phyloP scores from a whole-genome alignment of 2,329 filamentous ascomycete species.

The Fusarium papillatum region DNA sequence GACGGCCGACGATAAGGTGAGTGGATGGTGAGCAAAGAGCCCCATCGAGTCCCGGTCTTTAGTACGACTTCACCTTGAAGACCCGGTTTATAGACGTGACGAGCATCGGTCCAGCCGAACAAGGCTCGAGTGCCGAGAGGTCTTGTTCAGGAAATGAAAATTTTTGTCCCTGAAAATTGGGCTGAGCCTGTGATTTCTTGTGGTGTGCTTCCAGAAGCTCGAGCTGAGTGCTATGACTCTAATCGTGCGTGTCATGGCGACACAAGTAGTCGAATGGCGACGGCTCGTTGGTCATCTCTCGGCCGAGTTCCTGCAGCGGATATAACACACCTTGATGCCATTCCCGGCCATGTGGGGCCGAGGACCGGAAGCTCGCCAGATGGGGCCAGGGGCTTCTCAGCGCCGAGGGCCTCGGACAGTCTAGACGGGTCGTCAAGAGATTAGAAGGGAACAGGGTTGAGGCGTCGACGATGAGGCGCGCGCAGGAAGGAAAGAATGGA shows the following conservation, averaged over 20 bases:
- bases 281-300: slow-evolving; percentile 16
- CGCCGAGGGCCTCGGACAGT: slow-evolving; percentile 15
- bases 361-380: slow-evolving; percentile 2
- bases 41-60: slow-evolving; percentile 15
- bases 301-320: slow-evolving; percentile 22
- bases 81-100: slow-evolving; percentile 23
- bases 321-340: background rate
- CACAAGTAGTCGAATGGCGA: slow-evolving; percentile 5
- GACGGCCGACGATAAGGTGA: slow-evolving; percentile 9
- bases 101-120: slow-evolving; percentile 25
- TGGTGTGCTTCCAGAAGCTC: background rate
- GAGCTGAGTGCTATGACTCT: background rate
- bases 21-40: slow-evolving; percentile 7
- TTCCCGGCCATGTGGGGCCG: slow-evolving; percentile 26
- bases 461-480: background rate
- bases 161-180: background rate
- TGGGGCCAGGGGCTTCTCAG: slow-evolving; percentile 1
- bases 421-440: slow-evolving; percentile 15
- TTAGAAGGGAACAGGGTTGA: slow-evolving; percentile 16
- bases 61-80: slow-evolving; percentile 7
- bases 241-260: slow-evolving; percentile 12
- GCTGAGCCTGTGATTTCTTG: background rate
- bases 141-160: background rate
- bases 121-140: background rate
- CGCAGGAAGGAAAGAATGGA: slow-evolving; percentile 7